Base-by-base conservation (phyloP, 73 alveolate genomes). In the Paramecium primaurelia region DNA sequence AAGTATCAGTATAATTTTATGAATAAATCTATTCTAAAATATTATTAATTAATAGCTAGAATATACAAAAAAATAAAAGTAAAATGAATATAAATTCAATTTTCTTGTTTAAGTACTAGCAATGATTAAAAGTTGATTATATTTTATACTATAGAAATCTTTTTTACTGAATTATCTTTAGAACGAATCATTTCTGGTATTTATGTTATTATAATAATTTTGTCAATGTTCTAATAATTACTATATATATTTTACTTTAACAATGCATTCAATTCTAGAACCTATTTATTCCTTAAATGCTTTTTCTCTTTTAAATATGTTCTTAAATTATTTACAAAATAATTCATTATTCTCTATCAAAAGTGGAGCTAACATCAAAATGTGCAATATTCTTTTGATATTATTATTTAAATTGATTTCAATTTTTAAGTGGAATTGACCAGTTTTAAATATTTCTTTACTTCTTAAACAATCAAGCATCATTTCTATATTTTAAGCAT, bases 111-210 rank as follows among this genome's bases (percentile, higher is more conserved):
- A 34, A 64, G 16, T 32, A 64, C 84, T 10, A 64, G 12, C 28
- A 64, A 28, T 28, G 84, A 64, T 64, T 64, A 34, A 64, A 64
- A 64, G 14, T 64, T 64, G 12, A 64, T 34, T 1, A 64, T 64
- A 42, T 64, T 64, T 64, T 64, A 64, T 3, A 64, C 84, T 28
- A 64, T 64, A 3, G 42, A 34, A n/a, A 64, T 64, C 84, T 64
- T 64, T 12, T 64, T 64, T 64, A 64, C 26, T 64, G 22, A 64
- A 34, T 38, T 73, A 30, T 44, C 87, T 30, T 73, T 73, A 8
- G 47, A 8, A 8, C 47, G 38, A 73, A 73, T 38, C 87, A 73
- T 73, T 73, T 73, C 87, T 36, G 87, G 87, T 73, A 73, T 73
- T n/a, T 73, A 6, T 12, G 59, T n/a, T 12, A 73, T n/a, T 5